Evolutionary conservation across 345 rosid genomes (phyloP).

Genomic region (Citrus unshiu): DNA sequence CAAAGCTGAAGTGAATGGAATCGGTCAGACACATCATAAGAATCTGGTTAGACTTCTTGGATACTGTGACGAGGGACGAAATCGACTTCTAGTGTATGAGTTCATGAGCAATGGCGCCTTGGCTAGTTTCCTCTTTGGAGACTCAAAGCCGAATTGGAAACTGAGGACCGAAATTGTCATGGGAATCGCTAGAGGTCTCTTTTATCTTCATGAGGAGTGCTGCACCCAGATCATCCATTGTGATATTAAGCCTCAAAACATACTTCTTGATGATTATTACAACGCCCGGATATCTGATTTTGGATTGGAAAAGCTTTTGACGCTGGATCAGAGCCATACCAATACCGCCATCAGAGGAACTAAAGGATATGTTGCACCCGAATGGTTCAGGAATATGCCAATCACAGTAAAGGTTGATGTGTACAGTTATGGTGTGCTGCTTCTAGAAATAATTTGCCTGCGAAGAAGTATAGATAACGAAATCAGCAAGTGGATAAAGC

Average conservation of each 20-base stretch:
- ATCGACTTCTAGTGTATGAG: slow-evolving; percentile 31
- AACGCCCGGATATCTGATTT: slow-evolving; percentile 28
- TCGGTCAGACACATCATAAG: slow-evolving; percentile 36
- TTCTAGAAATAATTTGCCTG: slow-evolving; percentile 28
- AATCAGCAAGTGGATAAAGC: slow-evolving; percentile 26
- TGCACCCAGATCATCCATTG: slow-evolving; percentile 36
- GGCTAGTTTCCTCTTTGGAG: slow-evolving; percentile 24
- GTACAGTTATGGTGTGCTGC: slow-evolving; percentile 30
- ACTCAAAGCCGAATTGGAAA: slow-evolving; percentile 23
- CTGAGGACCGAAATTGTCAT: slow-evolving; percentile 25
- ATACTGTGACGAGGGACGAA: slow-evolving; percentile 32
- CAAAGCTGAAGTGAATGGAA: slow-evolving; percentile 28
- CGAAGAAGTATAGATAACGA: slow-evolving; percentile 4
- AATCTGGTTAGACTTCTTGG: slow-evolving; percentile 38
- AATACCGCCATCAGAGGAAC: slow-evolving; percentile 26
- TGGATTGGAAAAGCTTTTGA: slow-evolving; percentile 40
- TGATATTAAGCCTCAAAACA: slow-evolving; percentile 44
- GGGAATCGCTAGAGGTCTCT: slow-evolving; percentile 34
- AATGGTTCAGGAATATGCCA: slow-evolving; percentile 26
- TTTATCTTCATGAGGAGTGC: slow-evolving; percentile 39
- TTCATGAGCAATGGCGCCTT: slow-evolving; percentile 33
- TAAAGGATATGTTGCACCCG: slow-evolving; percentile 34
- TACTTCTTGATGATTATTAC: slow-evolving; percentile 27
- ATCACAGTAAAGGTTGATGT: slow-evolving; percentile 25
- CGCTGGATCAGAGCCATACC: slow-evolving; percentile 19